These are phyloP conservation scores for Talaromyces islandicus DNA, from an alignment of 2,329 filamentous ascomycete genomes.

Conservation along the genomic window DNA sequence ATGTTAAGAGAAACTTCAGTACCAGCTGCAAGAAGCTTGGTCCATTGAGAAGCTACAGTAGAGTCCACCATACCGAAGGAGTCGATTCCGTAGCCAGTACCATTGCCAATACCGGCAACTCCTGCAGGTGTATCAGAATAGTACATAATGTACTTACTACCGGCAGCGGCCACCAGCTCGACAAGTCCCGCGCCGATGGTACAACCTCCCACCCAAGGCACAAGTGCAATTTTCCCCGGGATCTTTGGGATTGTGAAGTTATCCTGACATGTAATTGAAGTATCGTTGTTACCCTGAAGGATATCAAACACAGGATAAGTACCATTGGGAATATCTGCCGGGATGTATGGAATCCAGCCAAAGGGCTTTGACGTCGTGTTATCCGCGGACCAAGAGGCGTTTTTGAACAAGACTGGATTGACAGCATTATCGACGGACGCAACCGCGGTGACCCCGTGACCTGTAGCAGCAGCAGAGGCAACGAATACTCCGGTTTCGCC, in stretches of 20 bases:
- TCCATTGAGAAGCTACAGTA: constrained; percentile 13
- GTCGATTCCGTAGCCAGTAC: constrained; percentile 4
- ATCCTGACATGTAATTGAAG: constrained; percentile 43
- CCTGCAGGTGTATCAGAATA: constrained; percentile 46
- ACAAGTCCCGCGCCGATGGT: constrained; percentile 48
- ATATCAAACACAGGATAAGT: constrained; percentile 40
- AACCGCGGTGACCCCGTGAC: constrained; percentile 39
- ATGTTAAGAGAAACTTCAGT: constrained; percentile 13
- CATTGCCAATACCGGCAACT: constrained; percentile 1
- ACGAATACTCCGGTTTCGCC: constrained; percentile 47
- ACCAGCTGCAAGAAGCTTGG: constrained; percentile 10
- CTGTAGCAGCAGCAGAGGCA: constrained; percentile 36
- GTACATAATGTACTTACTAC: constrained; percentile 56
- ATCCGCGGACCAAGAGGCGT: constrained; percentile 17
- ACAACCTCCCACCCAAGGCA: constrained; percentile 54
- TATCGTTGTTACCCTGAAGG: constrained; percentile 44
- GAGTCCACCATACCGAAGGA: constrained; percentile 13
- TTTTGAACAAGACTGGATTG: constrained; percentile 24
- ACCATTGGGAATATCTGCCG: constrained; percentile 28
- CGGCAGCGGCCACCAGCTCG: constrained; percentile 46
- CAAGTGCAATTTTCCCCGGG: constrained; percentile 52
- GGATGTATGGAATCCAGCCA: constrained; percentile 31
- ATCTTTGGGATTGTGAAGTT: constrained; percentile 54
- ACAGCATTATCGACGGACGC: constrained; percentile 39
- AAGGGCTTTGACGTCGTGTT: constrained; percentile 20